Conservation (phyloP, 257 asterid genomes). For the Asclepias syriaca region DNA sequence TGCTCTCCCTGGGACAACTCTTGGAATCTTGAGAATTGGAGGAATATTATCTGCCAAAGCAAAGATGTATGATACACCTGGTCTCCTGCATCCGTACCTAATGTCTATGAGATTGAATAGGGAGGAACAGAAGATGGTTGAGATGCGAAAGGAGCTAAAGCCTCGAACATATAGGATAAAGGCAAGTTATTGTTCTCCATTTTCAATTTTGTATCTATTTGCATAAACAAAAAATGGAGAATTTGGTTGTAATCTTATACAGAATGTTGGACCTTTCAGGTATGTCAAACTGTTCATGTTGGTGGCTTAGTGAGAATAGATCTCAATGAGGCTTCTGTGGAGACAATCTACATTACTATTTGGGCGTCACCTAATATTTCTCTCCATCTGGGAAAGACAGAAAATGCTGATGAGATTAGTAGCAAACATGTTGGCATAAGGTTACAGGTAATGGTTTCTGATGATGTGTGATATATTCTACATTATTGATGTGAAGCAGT, state of each 20-base stretch:
- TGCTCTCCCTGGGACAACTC: conserved; percentile 90
- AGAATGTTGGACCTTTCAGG: conserved; percentile 38
- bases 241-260: neutral
- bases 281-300: conserved; percentile 78
- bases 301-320: conserved; percentile 80
- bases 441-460: conserved; percentile 62
- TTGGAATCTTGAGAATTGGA: conserved; percentile 85
- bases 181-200: conserved; percentile 37
- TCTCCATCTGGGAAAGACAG: conserved; percentile 80
- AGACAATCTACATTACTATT: conserved; percentile 73
- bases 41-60: conserved; percentile 93
- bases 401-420: conserved; percentile 76
- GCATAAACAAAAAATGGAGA: neutral
- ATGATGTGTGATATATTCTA: neutral
- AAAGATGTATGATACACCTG: conserved; percentile 95
- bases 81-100: conserved; percentile 82
- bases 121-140: conserved; percentile 91
- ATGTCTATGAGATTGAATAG: conserved; percentile 78
- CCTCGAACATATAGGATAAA: conserved; percentile 81
- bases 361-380: conserved; percentile 77
- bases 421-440: conserved; percentile 75
- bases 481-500: neutral
- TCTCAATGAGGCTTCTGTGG: conserved; percentile 66
- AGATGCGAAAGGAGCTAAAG: conserved; percentile 88
- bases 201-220: neutral